Conservation (phyloP, 2,329 filamentous ascomycete genomes). For the Cucurbitaria berberidis region DNA sequence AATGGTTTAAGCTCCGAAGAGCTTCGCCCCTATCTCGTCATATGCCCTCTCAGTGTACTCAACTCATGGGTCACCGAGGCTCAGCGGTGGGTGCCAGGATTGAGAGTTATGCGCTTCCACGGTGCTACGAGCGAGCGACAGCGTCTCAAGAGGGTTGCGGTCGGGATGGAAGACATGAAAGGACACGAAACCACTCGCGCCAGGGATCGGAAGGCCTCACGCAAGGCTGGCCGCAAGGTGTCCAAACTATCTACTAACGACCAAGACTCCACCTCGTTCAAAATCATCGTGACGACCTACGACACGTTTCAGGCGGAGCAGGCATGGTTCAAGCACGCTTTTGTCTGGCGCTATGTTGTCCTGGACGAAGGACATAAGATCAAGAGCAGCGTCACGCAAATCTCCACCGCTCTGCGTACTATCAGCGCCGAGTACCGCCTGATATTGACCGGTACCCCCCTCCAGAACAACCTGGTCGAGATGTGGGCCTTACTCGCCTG, state of each 20-base stretch:
- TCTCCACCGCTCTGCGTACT: slow-evolving; percentile 52
- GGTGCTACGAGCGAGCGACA: slow-evolving; percentile 85
- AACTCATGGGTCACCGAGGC: slow-evolving; percentile 99
- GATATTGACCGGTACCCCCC: slow-evolving; percentile 61
- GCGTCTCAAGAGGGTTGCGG: slow-evolving; percentile 62
- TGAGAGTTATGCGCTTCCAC: slow-evolving; percentile 91
- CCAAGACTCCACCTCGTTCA: slow-evolving; percentile 34
- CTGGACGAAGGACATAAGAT: slow-evolving; percentile 99
- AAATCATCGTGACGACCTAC: slow-evolving; percentile 89
- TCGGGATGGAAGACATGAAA: slow-evolving; percentile 54
- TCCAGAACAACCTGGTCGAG: slow-evolving; percentile 65
- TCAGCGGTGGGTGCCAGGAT: slow-evolving; percentile 92
- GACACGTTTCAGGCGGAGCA: slow-evolving; percentile 99
- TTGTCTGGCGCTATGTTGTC: slow-evolving; percentile 99
- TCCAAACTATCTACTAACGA: slow-evolving; percentile 37
- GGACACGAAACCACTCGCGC: slow-evolving; percentile 69
- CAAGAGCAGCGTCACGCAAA: slow-evolving; percentile 73
- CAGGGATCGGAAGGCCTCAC: slow-evolving; percentile 86
- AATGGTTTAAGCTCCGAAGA: slow-evolving; percentile 58
- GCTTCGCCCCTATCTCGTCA: slow-evolving; percentile 89
- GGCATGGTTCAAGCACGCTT: slow-evolving; percentile 84
- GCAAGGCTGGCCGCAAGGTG: slow-evolving; percentile 67
- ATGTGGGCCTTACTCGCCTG: slow-evolving; percentile 65
- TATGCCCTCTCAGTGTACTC: slow-evolving; percentile 93
- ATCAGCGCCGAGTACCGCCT: slow-evolving; percentile 57